Evolutionary conservation across 345 rosid genomes (phyloP).

Genomic region (Ceriops tagal): DNA sequence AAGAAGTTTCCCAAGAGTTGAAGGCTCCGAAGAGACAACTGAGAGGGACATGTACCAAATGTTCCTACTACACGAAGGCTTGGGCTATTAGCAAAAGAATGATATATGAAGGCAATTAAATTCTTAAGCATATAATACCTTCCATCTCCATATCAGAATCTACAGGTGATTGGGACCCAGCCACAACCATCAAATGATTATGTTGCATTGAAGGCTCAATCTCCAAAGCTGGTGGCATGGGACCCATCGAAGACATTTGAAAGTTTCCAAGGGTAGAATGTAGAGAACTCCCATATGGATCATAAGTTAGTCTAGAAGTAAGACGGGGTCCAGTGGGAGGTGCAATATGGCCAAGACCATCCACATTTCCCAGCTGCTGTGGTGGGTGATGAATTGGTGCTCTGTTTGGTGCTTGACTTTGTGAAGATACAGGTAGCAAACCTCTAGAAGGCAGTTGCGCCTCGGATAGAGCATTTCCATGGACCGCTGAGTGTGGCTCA

Average conservation of each 20-base stretch:
- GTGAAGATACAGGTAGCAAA: constrained; percentile 36
- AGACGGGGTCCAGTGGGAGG: constrained; percentile 29
- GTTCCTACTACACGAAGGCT: too few species aligned
- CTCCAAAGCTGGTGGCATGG: constrained; percentile 32
- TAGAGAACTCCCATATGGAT: constrained; percentile 21
- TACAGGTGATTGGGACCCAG: constrained; percentile 27
- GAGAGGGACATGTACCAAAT: too few species aligned
- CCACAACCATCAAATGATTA: constrained; percentile 10
- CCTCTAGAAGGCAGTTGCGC: constrained; percentile 26
- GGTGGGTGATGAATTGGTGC: constrained; percentile 24
- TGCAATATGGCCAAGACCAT: constrained; percentile 27
- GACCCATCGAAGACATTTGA: constrained; percentile 22
- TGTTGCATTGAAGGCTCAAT: constrained; percentile 12
- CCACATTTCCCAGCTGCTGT: constrained; percentile 24
- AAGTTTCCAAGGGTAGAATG: constrained; percentile 15
- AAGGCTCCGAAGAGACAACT: too few species aligned
- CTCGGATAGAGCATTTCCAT: constrained; percentile 22
- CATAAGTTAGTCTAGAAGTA: constrained; percentile 23
- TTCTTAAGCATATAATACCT: constrained; percentile 34
- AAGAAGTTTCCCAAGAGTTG: too few species aligned
- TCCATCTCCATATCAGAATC: constrained; percentile 93
- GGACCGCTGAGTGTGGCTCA: constrained; percentile 15
- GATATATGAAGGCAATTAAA: not conserved
- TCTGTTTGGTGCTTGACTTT: constrained; percentile 29
- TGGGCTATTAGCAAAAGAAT: not conserved